Evolutionary conservation across 441 rosid species (phyloP), one percentile per base, ranked within the genome.

Genomic region (Daphne laureola): DNA sequence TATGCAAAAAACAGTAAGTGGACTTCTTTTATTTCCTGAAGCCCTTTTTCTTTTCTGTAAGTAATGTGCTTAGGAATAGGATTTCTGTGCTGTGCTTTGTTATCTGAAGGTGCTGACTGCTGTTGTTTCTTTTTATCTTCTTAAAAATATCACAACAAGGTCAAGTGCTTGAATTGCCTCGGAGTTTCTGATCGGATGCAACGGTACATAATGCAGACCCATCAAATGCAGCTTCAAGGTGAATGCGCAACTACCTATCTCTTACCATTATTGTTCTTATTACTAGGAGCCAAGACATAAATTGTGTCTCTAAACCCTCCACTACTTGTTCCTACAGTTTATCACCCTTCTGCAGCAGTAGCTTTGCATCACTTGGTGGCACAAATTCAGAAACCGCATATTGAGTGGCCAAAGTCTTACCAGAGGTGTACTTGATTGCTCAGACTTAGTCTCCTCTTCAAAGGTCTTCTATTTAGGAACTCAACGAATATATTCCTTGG

Each of bases 381-480:
- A 56, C 96, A 90, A 74, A 81, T 86, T 75, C 95, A 82, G 59
- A 90, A 67, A 70, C 91, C 94, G 68, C 78, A 71, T 57, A 81
- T 94, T 50, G 87, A 87, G 68, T 94, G 99, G 96, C 99, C 99
- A 62, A 87, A 87, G 74, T 83, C 94, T 46, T 74, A 76, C 70
- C 83, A 84, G 55, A 84, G 95, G 99, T 94, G 69, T 50, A 27
- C 58, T 42, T 59, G 50, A 54, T 54, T 47, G 49, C 58, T 31
- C 38, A 31, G 38, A 8, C 5, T 31, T 4, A 7, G 35, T 31
- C 38, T 31, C 11, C 38, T 31, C 38, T 9, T 31, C 11, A 31
- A 31, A 6, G 38, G 38, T 5, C 38, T 31, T 31, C 4, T 5
- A 31, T 31, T 2, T 9, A 31, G 8, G 38, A 31, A 31, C 38